Evolutionary conservation across 202 grass and related monocot genomes (phyloP), one percentile per base, ranked within the genome.

Genomic region (Zizania palustris): DNA sequence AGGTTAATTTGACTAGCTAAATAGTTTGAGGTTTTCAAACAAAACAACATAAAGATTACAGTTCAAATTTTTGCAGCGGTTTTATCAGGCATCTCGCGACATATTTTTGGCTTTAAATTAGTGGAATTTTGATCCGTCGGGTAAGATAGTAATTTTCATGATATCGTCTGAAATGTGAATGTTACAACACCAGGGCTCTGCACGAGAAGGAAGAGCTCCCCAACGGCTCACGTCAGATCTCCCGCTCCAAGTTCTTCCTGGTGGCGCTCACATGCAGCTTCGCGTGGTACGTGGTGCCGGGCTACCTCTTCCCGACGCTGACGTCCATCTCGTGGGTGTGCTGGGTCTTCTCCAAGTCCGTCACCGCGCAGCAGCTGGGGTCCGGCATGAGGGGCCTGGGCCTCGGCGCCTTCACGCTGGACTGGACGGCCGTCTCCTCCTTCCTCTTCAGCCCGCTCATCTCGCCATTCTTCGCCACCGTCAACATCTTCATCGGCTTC

Each of bases 391-490:
- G 48, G 15, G 87, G 87, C 36, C 77, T 85, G 0, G 82, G 72
- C n/a, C 38, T 89, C 6, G 87, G 82, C 15, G 82, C 87, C 44
- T 69, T 89, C 77, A 82, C 87, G 5, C 82, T 89, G 1, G 82
- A 89, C 54, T 89, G 87, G 87, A 38, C 82, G 0, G 69, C 79
- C 0, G 83, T 85, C 0, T 79, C 79, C 9, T 85, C 87, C 0
- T 89, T 85, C 73, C 83, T 89, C 28, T 82, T 12, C 78, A 89
- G 79, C 55, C 87, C 87, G 1, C 56, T 89, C 3, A 40, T 89
- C 6, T 81, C 75, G 65, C 90, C 90, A 3, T 92, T 89, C 72
- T 89, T 92, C 18, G 83, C 83, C 80, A 84, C 88, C 7, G 66
- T 61, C 46, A 92, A 92, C 41, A 74, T 86, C 69, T 35, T 86